These are phyloP conservation scores for Chrysanthemum seticuspe DNA, from an alignment of 129 eudicot genomes.

Conservation along the genomic window DNA sequence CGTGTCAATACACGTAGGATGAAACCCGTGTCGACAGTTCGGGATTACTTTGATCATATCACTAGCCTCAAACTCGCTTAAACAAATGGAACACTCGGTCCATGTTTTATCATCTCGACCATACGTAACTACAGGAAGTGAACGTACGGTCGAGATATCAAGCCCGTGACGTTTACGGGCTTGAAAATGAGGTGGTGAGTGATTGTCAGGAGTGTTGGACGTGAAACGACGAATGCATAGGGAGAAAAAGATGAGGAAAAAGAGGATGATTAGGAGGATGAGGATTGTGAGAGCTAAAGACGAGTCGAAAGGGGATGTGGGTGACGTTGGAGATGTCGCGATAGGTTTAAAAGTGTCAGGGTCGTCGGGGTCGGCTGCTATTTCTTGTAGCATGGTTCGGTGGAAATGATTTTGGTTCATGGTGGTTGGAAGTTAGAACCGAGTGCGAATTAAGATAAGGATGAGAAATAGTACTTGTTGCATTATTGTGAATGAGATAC, in stretches of 20 bases:
- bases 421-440: background rate
- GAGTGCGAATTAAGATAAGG: background rate
- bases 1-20: constrained; percentile 67
- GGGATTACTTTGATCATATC: constrained; percentile 67
- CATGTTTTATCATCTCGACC: constrained; percentile 30
- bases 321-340: background rate
- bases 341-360: too few relatives aligned
- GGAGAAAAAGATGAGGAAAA: constrained; percentile 39
- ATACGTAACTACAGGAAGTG: constrained; percentile 45
- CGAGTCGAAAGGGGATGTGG: constrained; percentile 47
- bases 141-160: constrained; percentile 31
- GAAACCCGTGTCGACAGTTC: constrained; percentile 66
- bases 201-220: background rate
- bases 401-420: too few relatives aligned
- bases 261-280: constrained; percentile 57
- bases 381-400: too few relatives aligned
- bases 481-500: too few relatives aligned
- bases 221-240: constrained; percentile 61
- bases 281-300: constrained; percentile 54
- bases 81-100: constrained; percentile 60
- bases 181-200: background rate
- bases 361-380: too few relatives aligned
- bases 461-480: too few relatives aligned
- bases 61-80: constrained; percentile 58
- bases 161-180: constrained; percentile 24